phyloP scores from a whole-genome alignment of 352 stramenopile genomes.

The Phytophthora capsici region DNA sequence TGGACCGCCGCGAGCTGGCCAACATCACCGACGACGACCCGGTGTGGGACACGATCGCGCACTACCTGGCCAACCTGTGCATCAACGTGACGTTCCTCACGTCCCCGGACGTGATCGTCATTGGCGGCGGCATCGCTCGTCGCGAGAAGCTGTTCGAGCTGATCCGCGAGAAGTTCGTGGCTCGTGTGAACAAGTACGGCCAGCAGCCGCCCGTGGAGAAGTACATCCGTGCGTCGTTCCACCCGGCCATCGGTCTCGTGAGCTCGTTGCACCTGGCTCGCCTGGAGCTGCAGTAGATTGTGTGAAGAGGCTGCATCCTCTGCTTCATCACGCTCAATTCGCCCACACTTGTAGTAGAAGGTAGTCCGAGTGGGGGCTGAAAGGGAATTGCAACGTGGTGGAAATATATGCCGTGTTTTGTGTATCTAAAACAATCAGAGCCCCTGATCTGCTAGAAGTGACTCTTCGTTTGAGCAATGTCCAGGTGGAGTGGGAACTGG shows the following conservation, averaged over 20 bases:
- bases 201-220: conserved; percentile 69
- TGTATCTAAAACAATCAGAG: conserved; percentile 28
- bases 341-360: conserved; percentile 35
- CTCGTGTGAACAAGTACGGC: conserved; percentile 82
- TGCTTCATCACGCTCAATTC: neutral
- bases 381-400: conserved; percentile 19
- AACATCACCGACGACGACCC: conserved; percentile 86
- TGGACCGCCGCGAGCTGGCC: conserved; percentile 73
- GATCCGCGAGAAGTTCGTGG: conserved; percentile 83
- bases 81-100: conserved; percentile 93
- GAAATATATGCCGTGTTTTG: conserved; percentile 34
- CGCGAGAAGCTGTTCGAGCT: conserved; percentile 85
- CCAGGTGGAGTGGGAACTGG: conserved; percentile 37
- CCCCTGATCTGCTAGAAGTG: conserved; percentile 4
- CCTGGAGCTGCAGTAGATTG: conserved; percentile 54
- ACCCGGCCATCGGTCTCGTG: conserved; percentile 82
- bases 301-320: conserved; percentile 14
- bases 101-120: conserved; percentile 95
- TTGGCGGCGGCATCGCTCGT: conserved; percentile 96
- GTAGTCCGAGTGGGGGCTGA: conserved; percentile 26
- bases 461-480: conserved; percentile 24
- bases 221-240: conserved; percentile 88
- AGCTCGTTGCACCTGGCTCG: conserved; percentile 83
- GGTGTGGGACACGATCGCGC: conserved; percentile 94
- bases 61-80: conserved; percentile 96